Evolutionary conservation across 169 alveolate species (phyloP).

Genomic region (Plasmodium cynomolgi): DNA sequence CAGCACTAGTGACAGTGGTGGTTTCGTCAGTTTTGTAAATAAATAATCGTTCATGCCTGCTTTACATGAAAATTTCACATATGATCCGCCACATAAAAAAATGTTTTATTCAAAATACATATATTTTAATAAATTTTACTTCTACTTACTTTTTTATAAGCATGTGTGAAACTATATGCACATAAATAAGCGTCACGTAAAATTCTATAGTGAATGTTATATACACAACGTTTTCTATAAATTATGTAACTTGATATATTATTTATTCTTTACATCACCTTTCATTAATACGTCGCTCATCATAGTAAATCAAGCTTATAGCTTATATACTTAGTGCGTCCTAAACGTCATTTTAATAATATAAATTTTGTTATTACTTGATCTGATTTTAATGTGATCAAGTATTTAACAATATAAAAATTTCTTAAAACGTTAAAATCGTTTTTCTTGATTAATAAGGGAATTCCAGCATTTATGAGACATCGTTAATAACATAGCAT

Average conservation of each 20-base stretch:
- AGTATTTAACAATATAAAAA: background rate
- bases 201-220: background rate
- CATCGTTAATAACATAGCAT: background rate
- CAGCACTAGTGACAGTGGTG: background rate
- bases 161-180: background rate
- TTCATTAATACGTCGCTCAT: background rate
- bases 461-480: background rate
- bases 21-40: background rate
- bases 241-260: background rate
- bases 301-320: background rate
- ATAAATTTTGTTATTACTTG: background rate
- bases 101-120: background rate
- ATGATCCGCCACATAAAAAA: background rate
- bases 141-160: background rate
- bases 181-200: background rate
- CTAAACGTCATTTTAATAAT: background rate
- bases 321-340: background rate
- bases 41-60: background rate
- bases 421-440: too few relatives aligned
- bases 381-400: background rate
- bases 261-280: background rate
- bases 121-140: background rate
- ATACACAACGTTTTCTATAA: too few relatives aligned
- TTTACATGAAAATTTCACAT: background rate
- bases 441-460: background rate